Evolutionary conservation across 495 filamentous ascomycete species (phyloP), one percentile per base, ranked within the genome.

Genomic region (Penicillium atrosanguineum): DNA sequence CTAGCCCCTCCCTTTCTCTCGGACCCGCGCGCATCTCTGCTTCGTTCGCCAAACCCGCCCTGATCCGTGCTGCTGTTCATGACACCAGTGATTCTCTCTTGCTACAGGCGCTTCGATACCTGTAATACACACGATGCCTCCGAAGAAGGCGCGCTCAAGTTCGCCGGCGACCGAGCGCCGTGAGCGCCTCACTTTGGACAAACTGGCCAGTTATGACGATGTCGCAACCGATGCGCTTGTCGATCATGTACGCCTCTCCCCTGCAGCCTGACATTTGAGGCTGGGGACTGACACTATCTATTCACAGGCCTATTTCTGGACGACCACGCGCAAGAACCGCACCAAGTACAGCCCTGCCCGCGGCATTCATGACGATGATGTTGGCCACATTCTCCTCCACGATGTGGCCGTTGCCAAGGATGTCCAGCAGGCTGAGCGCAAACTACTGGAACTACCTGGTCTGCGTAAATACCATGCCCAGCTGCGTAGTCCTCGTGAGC

Each of bases 171-270:
- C 52, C 15, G 70, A 81, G 38, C 81, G 85, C 64, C 87, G 81
- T 70, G 83, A 88, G 55, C 85, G 83, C 60, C 75, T 97, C 56
- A 96, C 90, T 12, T 76, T 97, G 51, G 83, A 83, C 37, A 91
- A 96, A 73, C 76, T 99, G 53, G 85, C 90, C 25, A 87, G 87
- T 50, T 97, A 97, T 75, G 94, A 99, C 73, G 94, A 99, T 68
- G 84, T 99, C 59, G 80, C 96, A 57, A 97, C 94, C 0, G 95
- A 99, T 84, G 87, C 88, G 52, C 86, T 99, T 31, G 84, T 99
- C 39, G 94, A 99, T 72, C 89, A 89, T 70, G 94, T 97, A 79
- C 67, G 89, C 78, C 23, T 39, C 41, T 56, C 47, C 21, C 34
- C 18, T 46, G 18, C 56, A 16, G 18, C 44, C 19, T 46, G n/a